Conservation (phyloP, 805 yeast species). For the Torulaspora gathmanii region DNA sequence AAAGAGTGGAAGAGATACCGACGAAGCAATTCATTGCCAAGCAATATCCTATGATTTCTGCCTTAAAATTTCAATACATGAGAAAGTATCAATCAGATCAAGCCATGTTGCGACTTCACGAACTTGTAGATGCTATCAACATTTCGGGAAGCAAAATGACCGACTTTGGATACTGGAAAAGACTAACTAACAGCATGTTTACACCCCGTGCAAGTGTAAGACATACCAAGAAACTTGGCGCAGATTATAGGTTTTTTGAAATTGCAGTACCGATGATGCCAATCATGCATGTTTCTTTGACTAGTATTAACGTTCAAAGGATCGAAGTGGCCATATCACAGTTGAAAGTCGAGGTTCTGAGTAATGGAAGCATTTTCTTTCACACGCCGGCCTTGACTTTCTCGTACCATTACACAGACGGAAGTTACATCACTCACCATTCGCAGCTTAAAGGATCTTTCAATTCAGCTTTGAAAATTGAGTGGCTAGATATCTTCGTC, state of each 20-base stretch:
- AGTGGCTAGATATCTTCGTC: conserved; percentile 62
- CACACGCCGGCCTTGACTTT: conserved; percentile 49
- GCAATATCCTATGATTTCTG: conserved; percentile 6
- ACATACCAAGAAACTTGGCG: conserved; percentile 43
- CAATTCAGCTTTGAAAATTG: conserved; percentile 59
- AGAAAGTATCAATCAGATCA: conserved; percentile 44
- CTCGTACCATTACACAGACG: conserved; percentile 58
- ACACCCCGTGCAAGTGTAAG: conserved; percentile 47
- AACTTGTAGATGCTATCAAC: conserved; percentile 45
- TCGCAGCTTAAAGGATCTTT: conserved; percentile 61
- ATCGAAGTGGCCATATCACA: conserved; percentile 49
- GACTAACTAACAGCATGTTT: conserved; percentile 47
- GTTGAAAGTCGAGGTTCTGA: conserved; percentile 48
- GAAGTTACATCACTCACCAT: conserved; percentile 57
- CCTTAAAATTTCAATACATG: conserved; percentile 24
- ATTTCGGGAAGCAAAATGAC: conserved; percentile 41
- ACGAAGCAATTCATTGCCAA: conserved; percentile 1
- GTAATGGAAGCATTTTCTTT: conserved; percentile 49
- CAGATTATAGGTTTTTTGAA: conserved; percentile 55
- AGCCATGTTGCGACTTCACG: conserved; percentile 49
- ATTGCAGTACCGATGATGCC: conserved; percentile 64
- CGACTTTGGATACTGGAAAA: conserved; percentile 48
- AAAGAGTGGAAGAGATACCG: neutral
- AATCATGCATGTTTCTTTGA: conserved; percentile 45
- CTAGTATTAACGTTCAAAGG: conserved; percentile 46